phyloP scores from a whole-genome alignment of 2,329 filamentous ascomycete genomes.

The Botrytis elliptica region DNA sequence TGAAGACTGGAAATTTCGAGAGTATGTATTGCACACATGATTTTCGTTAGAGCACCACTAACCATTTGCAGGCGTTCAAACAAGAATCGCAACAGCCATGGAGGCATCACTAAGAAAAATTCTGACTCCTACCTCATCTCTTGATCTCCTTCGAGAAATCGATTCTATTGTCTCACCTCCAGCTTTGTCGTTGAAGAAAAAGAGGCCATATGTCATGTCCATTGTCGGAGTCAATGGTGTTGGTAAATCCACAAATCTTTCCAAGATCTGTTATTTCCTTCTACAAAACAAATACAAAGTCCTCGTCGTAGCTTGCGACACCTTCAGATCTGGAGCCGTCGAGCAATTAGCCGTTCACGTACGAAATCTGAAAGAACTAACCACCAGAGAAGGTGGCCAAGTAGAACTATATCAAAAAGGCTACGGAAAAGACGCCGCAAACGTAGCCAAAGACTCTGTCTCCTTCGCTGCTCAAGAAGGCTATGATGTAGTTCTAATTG shows the following conservation, averaged over 20 bases:
- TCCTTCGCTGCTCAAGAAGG: conserved; percentile 68
- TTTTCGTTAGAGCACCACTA: conserved; percentile 23
- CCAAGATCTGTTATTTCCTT: conserved; percentile 97
- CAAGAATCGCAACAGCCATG: conserved; percentile 82
- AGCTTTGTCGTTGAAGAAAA: conserved; percentile 58
- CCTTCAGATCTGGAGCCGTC: conserved; percentile 94
- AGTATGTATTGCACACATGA: conserved; percentile 43
- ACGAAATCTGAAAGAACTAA: conserved; percentile 86
- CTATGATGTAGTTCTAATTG: conserved; percentile 94
- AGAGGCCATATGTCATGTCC: conserved; percentile 91
- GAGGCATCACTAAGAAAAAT: conserved; percentile 92
- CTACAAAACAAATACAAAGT: conserved; percentile 97
- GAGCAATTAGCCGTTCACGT: conserved; percentile 97
- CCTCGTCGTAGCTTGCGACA: conserved; percentile 90
- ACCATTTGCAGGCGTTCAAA: conserved; percentile 61
- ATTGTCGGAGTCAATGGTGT: conserved; percentile 98
- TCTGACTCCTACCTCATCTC: conserved; percentile 88
- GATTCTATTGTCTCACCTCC: conserved; percentile 71
- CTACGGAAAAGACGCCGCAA: conserved; percentile 95
- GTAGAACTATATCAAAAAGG: conserved; percentile 96
- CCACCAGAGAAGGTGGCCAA: conserved; percentile 74
- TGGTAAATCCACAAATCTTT: conserved; percentile 95
- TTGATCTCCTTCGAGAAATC: conserved; percentile 93
- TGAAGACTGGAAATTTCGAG: conserved; percentile 91
- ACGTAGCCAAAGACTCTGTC: conserved; percentile 94